phyloP scores from a whole-genome alignment of 805 yeast species.

The Saturnispora sekii region DNA sequence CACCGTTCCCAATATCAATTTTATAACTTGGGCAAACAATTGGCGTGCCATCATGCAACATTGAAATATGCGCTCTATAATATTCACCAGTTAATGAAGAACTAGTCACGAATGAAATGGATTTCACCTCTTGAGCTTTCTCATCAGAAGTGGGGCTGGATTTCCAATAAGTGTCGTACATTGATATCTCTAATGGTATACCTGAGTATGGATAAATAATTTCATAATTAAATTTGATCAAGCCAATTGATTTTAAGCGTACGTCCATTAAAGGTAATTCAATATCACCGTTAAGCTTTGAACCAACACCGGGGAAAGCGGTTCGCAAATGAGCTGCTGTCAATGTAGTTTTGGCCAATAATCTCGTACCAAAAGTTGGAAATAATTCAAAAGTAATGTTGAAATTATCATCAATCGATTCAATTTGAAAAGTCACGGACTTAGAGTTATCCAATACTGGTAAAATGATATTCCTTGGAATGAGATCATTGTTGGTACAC shows the following conservation, averaged over 20 bases:
- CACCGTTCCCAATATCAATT: slow-evolving; percentile 34
- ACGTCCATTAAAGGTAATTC: slow-evolving; percentile 73
- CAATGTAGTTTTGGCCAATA: slow-evolving; percentile 83
- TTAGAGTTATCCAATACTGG: slow-evolving; percentile 66
- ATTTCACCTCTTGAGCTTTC: slow-evolving; percentile 15
- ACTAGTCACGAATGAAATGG: slow-evolving; percentile 74
- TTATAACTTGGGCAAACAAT: slow-evolving; percentile 66
- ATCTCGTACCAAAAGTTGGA: slow-evolving; percentile 89
- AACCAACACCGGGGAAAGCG: slow-evolving; percentile 29
- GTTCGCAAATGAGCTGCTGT: slow-evolving; percentile 43
- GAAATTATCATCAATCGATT: slow-evolving; percentile 57
- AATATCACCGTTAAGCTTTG: slow-evolving; percentile 30
- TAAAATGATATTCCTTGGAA: slow-evolving; percentile 76
- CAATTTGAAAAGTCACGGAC: slow-evolving; percentile 71
- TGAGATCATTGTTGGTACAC: slow-evolving; percentile 65
- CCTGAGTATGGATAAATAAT: slow-evolving; percentile 87
- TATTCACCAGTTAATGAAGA: slow-evolving; percentile 83
- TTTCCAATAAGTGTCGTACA: slow-evolving; percentile 96
- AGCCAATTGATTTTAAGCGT: slow-evolving; percentile 75
- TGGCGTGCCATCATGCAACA: slow-evolving; percentile 77
- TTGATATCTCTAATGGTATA: slow-evolving; percentile 72
- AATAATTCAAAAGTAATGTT: slow-evolving; percentile 79
- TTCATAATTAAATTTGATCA: slow-evolving; percentile 64
- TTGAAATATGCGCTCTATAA: slow-evolving; percentile 55
- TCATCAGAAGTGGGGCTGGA: slow-evolving; percentile 47